Evolutionary conservation across 1,284 basidiomycete species (phyloP), one percentile per base, ranked within the genome.

Genomic region (Puccinia horiana): DNA sequence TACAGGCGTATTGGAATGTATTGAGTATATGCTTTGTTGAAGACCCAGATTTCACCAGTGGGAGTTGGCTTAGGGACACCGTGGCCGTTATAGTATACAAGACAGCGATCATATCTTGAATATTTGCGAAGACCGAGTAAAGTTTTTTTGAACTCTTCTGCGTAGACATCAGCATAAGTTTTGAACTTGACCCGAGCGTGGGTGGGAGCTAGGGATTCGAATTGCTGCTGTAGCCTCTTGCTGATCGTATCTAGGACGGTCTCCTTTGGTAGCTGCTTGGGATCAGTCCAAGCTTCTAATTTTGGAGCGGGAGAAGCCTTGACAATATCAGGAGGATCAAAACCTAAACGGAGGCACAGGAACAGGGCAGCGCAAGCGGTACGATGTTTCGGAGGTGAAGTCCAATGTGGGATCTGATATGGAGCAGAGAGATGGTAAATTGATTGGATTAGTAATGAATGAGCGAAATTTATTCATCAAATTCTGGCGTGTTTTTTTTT

Each of bases 21-120:
- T 69, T 82, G 80, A 54, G 80, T 76, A 44, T 76, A 82, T 20
- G 56, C 72, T n/a, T 82, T 82, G 49, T 82, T 82, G 73, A 82
- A 82, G 18, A 82, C 80, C 80, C 80, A 82, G 29, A 82, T 40
- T 32, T 82, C 80, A 65, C 80, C 80, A 1, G 80, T 82, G 18
- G 70, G 73, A 23, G 80, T 82, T 23, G 80, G 80, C 69, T 76
- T 75, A 20, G 80, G 80, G 23, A 82, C 80, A 56, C 80, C 80
- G 44, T 82, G 80, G 44, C 80, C 80, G 56, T 82, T 82, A 44
- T 82, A 82, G 42, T 82, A 82, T 42, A 82, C 35, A 29, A 82
- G 61, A 65, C 72, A 75, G 16, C 80, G 73, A 76, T 76, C 80
- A 26, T 29, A 12, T 76, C 67, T 82, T 37, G 56, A 65, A 56